phyloP scores from a whole-genome alignment of 192 early-diverging fungal species.

The Ambispora gerdemannii region DNA sequence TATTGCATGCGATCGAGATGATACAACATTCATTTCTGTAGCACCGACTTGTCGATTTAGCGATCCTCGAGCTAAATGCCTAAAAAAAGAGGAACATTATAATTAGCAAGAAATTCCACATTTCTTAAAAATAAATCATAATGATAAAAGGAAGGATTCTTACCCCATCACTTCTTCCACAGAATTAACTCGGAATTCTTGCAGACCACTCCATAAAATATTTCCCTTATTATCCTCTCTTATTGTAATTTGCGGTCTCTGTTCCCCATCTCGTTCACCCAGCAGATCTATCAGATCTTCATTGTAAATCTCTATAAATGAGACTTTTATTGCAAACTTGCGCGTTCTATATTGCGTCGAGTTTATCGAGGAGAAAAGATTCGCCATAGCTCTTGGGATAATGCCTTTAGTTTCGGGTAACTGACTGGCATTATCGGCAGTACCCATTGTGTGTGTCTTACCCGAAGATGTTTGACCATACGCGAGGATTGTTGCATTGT shows the following conservation, averaged over 20 bases:
- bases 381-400: slow-evolving; percentile 68
- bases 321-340: slow-evolving; percentile 61
- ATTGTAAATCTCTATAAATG: slow-evolving; percentile 96
- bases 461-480: slow-evolving; percentile 93
- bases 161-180: slow-evolving; percentile 73
- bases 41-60: slow-evolving; percentile 81
- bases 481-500: slow-evolving; percentile 93
- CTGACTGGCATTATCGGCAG: slow-evolving; percentile 43
- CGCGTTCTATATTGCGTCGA: slow-evolving; percentile 32
- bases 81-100: neutral
- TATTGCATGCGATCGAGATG: slow-evolving; percentile 95
- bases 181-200: slow-evolving; percentile 68
- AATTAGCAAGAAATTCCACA: slow-evolving; percentile 3
- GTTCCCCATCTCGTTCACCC: slow-evolving; percentile 55
- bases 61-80: slow-evolving; percentile 65
- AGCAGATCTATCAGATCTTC: slow-evolving; percentile 94
- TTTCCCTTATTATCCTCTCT: slow-evolving; percentile 85
- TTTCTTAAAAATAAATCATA: slow-evolving; percentile 27
- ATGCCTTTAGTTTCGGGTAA: slow-evolving; percentile 51
- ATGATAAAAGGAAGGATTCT: neutral
- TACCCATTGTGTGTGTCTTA: slow-evolving; percentile 97
- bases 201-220: slow-evolving; percentile 82
- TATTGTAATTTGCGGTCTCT: slow-evolving; percentile 64
- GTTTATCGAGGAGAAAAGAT: slow-evolving; percentile 51
- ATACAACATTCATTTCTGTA: slow-evolving; percentile 97